Evolutionary conservation across 108 stramenopile genomes (phyloP).

Genomic region (Cyclotella baltica): DNA sequence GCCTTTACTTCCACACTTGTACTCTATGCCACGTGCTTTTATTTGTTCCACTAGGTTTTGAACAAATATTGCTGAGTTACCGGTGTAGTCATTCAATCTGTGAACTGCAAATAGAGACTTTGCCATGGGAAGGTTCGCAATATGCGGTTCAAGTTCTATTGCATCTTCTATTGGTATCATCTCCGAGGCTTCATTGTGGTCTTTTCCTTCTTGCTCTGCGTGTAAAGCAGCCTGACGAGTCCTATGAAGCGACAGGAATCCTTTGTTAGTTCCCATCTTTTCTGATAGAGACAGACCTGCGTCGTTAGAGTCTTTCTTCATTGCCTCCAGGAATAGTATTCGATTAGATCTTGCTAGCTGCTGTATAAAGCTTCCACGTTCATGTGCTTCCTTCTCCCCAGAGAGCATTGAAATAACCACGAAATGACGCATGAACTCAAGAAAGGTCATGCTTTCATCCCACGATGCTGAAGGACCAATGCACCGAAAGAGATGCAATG

Average conservation of each 20-base stretch:
- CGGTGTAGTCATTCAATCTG: slow-evolving; percentile 42
- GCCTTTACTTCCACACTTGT: slow-evolving; percentile 22
- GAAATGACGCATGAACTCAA: slow-evolving; percentile 41
- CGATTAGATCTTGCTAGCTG: slow-evolving; percentile 51
- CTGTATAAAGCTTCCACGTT: slow-evolving; percentile 36
- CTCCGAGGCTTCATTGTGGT: slow-evolving; percentile 27
- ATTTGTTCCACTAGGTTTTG: slow-evolving; percentile 28
- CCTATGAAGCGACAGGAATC: slow-evolving; percentile 52
- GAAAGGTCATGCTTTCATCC: slow-evolving; percentile 46
- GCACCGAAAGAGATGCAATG: slow-evolving; percentile 47
- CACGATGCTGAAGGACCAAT: slow-evolving; percentile 42
- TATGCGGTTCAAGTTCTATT: slow-evolving; percentile 43
- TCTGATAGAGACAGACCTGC: slow-evolving; percentile 27
- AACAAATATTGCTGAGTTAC: slow-evolving; percentile 41
- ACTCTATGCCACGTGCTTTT: slow-evolving; percentile 26
- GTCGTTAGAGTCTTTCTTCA: slow-evolving; percentile 9
- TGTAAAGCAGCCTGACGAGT: slow-evolving; percentile 31
- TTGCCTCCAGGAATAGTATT: slow-evolving; percentile 26
- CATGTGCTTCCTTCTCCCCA: slow-evolving; percentile 42
- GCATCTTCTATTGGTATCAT: slow-evolving; percentile 43
- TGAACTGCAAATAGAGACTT: slow-evolving; percentile 33
- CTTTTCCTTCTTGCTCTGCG: slow-evolving; percentile 37
- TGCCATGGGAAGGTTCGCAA: slow-evolving; percentile 39
- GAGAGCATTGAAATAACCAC: slow-evolving; percentile 35
- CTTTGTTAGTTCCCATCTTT: slow-evolving; percentile 39